Percentiles rank a stretch among this genome's conserved stretches.
Evolutionary conservation across 2,329 filamentous ascomycete genomes (phyloP).

Genomic region (Penicillium sp.): DNA sequence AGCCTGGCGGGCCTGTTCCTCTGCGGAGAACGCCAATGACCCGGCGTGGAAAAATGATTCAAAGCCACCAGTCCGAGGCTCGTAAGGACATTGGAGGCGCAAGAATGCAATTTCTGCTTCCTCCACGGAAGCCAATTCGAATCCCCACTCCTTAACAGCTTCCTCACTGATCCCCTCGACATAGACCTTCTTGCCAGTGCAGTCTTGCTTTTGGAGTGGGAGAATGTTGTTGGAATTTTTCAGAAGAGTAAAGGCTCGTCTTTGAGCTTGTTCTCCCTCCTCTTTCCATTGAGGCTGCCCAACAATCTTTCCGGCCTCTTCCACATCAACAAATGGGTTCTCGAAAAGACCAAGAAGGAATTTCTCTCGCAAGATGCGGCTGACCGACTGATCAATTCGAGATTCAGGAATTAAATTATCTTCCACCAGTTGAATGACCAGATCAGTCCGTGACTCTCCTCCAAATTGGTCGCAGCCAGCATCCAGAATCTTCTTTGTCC

Average conservation of each 20-base stretch:
- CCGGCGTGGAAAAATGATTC: background rate
- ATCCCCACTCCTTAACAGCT: background rate
- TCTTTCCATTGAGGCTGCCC: background rate
- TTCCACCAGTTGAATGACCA: conserved; percentile 31
- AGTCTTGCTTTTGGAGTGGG: background rate
- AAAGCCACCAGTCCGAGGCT: background rate
- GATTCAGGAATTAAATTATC: conserved; percentile 39
- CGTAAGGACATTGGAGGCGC: background rate
- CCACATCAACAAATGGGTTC: conserved; percentile 50
- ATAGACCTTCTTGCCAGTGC: background rate
- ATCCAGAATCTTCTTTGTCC: conserved; percentile 47
- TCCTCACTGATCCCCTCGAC: background rate
- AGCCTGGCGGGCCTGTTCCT: background rate
- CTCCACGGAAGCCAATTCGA: background rate
- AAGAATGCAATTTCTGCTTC: background rate
- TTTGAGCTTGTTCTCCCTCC: background rate
- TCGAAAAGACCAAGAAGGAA: conserved; percentile 56
- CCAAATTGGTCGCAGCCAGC: conserved; percentile 57
- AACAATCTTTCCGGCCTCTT: background rate
- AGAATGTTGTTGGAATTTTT: background rate
- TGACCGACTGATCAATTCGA: conserved; percentile 50
- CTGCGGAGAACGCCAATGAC: background rate
- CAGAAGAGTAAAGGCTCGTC: background rate
- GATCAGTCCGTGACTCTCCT: conserved; percentile 51
- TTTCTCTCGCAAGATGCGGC: conserved; percentile 52